Conservation (phyloP, 2,329 filamentous ascomycete genomes). For the Penicillium sp. region DNA sequence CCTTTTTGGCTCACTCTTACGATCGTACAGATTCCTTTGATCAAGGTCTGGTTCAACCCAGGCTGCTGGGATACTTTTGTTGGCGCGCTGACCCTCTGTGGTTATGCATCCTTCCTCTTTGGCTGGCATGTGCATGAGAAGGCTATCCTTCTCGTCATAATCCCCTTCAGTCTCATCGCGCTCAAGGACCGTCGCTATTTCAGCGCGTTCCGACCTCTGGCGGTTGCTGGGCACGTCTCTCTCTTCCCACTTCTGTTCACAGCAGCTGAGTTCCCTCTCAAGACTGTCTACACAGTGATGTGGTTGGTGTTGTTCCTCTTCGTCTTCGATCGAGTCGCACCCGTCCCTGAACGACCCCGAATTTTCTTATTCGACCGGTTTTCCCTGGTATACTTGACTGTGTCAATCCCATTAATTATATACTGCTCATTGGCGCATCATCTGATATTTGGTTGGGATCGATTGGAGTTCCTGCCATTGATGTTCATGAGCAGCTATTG, state of each 20-base stretch:
- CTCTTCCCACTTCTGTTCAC: slow-evolving; percentile 94
- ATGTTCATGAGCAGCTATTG: slow-evolving; percentile 98
- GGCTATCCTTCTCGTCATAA: slow-evolving; percentile 86
- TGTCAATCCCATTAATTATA: slow-evolving; percentile 81
- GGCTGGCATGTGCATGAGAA: slow-evolving; percentile 99
- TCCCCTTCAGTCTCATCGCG: slow-evolving; percentile 90
- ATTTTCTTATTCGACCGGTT: slow-evolving; percentile 91
- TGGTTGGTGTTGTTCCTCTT: slow-evolving; percentile 87
- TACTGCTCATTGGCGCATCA: slow-evolving; percentile 85
- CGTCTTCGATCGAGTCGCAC: slow-evolving; percentile 81
- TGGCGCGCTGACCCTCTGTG: slow-evolving; percentile 84
- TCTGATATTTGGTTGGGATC: slow-evolving; percentile 68
- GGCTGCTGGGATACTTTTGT: slow-evolving; percentile 90
- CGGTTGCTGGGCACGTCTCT: slow-evolving; percentile 90
- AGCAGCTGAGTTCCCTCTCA: slow-evolving; percentile 85
- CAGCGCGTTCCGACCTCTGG: slow-evolving; percentile 84
- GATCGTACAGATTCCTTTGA: slow-evolving; percentile 58
- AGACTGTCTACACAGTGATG: slow-evolving; percentile 85
- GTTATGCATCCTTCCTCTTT: slow-evolving; percentile 93
- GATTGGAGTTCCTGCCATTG: slow-evolving; percentile 83
- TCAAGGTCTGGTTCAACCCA: slow-evolving; percentile 75
- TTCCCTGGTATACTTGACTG: slow-evolving; percentile 79
- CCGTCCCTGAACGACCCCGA: slow-evolving; percentile 71
- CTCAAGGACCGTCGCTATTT: slow-evolving; percentile 86
- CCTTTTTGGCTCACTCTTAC: slow-evolving; percentile 15